Evolutionary conservation across 345 rosid species (phyloP), one percentile per base, ranked within the genome.

Genomic region (Boechera retrofracta): DNA sequence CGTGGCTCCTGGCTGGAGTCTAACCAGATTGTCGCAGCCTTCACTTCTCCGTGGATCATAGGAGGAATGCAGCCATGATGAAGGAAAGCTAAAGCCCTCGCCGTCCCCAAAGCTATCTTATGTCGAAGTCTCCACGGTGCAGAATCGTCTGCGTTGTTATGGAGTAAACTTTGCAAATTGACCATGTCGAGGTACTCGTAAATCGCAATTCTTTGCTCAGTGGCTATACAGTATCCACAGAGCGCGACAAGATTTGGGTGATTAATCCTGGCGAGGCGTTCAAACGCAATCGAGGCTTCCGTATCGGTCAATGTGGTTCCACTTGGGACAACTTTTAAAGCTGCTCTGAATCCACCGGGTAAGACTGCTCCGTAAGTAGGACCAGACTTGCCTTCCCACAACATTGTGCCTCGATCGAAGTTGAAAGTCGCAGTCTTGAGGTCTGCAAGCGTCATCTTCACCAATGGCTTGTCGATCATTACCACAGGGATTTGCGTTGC

Each of bases 21-120:
- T 36, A 94, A 84, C 83, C 87, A 90, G 61, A 94, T 82, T 54
- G 89, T 90, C 61, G 88, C 86, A 41, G 97, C 87, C 73, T 89
- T 91, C 39, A 94, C 90, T 54, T 94, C 98, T 55, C 94, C 83
- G 69, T 94, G 97, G 28, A 87, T 83, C 71, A 94, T 87, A 11
- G 96, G 91, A n/a, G 97, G 97, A 11, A 88, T 89, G 78, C 98
- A 91, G 2, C 97, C 98, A 51, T 94, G 98, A 53, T 91, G 98
- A 15, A 94, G 91, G 65, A 91, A 91, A 35, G 98, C 94, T 68
- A 94, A 76, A 11, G 94, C 98, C 61, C 98, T 83, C n/a, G 98
- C 98, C 0, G 93, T 86, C 54, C 97, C 98, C n/a, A 94, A 82
- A 10, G 97, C 97, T 56, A 88, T 82, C 76, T 83, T 87, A 76